Percentiles rank a stretch among this genome's conserved stretches.
Evolutionary conservation across 2,329 filamentous ascomycete genomes (phyloP).

Genomic region (Aspergillus pseudoviridinutans): DNA sequence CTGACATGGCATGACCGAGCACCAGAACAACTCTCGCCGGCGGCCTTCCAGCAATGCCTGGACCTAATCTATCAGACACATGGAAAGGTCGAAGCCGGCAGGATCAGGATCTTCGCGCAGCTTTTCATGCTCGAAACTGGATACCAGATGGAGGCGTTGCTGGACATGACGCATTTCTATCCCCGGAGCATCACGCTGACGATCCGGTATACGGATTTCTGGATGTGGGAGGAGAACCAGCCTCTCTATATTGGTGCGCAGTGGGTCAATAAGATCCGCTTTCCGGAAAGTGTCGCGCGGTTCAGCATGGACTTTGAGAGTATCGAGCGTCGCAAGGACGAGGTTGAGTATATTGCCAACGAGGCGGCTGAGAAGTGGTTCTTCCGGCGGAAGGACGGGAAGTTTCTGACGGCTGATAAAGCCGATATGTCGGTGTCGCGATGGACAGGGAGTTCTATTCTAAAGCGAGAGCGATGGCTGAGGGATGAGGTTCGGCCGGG

Average conservation of each 20-base stretch:
- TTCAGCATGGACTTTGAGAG: conserved; percentile 49
- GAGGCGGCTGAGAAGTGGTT: conserved; percentile 34
- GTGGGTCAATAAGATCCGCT: conserved; percentile 34
- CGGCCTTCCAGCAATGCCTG: conserved; percentile 15
- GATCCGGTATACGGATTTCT: conserved; percentile 50
- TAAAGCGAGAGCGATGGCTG: conserved; percentile 36
- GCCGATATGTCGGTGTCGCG: conserved; percentile 26
- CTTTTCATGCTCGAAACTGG: conserved; percentile 38
- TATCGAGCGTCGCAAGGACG: conserved; percentile 42
- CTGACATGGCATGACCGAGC: conserved; percentile 27
- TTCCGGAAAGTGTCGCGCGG: conserved; percentile 35
- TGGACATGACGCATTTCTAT: conserved; percentile 26
- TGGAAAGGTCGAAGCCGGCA: conserved; percentile 25
- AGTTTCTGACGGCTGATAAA: conserved; percentile 27
- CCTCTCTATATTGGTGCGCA: conserved; percentile 32
- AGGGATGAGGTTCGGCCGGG: conserved; percentile 42
- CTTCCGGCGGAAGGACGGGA: conserved; percentile 33
- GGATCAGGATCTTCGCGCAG: conserved; percentile 43
- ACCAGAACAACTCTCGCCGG: conserved; percentile 20
- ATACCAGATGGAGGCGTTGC: conserved; percentile 17
- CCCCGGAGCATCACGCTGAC: conserved; percentile 43
- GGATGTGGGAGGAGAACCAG: conserved; percentile 41
- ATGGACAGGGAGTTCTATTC: conserved; percentile 47
- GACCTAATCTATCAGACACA: conserved; percentile 16
- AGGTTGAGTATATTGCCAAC: conserved; percentile 45